These are phyloP conservation scores for Fusarium penzigii DNA, from an alignment of 2,329 filamentous ascomycete species.

Conservation along the genomic window DNA sequence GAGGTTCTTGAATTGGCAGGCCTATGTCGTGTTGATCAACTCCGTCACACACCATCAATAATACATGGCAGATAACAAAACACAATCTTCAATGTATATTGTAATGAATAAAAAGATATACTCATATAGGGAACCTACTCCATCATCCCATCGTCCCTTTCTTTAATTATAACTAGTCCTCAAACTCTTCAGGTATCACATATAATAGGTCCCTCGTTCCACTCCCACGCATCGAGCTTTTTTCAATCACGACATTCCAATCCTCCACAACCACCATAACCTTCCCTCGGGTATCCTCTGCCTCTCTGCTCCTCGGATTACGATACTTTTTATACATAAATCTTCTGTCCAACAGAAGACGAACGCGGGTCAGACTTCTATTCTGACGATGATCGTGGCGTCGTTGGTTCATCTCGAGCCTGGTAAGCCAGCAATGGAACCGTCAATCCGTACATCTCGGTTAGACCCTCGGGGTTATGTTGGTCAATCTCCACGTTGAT, in stretches of 20 bases:
- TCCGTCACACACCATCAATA: too few species aligned
- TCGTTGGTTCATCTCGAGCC: slow-evolving; percentile 26
- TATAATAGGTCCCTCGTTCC: background rate
- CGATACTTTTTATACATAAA: too few species aligned
- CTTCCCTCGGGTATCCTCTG: background rate
- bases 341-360: background rate
- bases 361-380: background rate
- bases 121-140: background rate
- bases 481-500: slow-evolving; percentile 88
- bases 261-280: background rate
- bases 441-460: slow-evolving; percentile 79
- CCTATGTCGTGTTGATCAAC: too few species aligned
- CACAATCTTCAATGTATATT: too few species aligned
- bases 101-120: too few species aligned
- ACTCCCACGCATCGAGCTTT: background rate
- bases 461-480: slow-evolving; percentile 76
- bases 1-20: too few species aligned
- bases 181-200: background rate
- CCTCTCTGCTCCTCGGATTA: background rate
- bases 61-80: too few species aligned
- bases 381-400: slow-evolving; percentile 26
- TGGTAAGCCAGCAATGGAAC: slow-evolving; percentile 68
- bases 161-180: background rate
- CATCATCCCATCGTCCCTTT: background rate
- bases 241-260: too few species aligned